Evolutionary conservation across 345 rosid species (phyloP), one percentile per base, ranked within the genome.

Genomic region (Syzygium jambos): DNA sequence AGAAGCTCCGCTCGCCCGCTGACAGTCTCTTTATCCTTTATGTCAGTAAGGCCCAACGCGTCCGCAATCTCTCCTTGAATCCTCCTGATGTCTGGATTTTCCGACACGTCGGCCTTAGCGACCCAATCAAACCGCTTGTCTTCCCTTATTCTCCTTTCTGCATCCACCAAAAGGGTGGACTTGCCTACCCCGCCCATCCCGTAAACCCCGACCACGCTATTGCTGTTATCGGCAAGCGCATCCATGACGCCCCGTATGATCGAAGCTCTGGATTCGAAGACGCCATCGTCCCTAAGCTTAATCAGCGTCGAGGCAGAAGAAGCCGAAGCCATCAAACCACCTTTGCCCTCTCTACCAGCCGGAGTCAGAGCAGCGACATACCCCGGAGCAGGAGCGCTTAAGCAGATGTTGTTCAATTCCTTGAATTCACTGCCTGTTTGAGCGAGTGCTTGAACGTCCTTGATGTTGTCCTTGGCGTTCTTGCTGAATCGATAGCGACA

Each of bases 371-470:
- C 78, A 30, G 6, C 23, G 10, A 65, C 43, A 0, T 65, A 16
- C 11, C 78, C 78, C 2, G 46, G 46, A 68, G 78, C 43, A 30
- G 46, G 78, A 30, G 3, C 23, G 3, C 0, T 17, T 46, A 34
- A 68, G 23, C 23, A 68, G 22, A 68, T 68, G n/a, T n/a, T n/a
- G n/a, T n/a, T n/a, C n/a, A n/a, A n/a, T 0, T 68, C 46, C 78
- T 17, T 68, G 46, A 68, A 16, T 34, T 17, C 6, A 16, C 25
- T 34, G 9, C 5, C 30, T 0, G 30, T 6, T 68, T 16, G 78
- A 68, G 25, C 3, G 13, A 34, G 78, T 9, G 0, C 25, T 25
- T 68, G 5, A 21, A 34, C 9, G 46, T 0, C 46, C 46, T 68
- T 13, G 46, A 34, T 34, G 46, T 4, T 30, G 23, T 0, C 7